Evolutionary conservation across 2,329 filamentous ascomycete genomes (phyloP).

Genomic region (Waltergamsia citrina): DNA sequence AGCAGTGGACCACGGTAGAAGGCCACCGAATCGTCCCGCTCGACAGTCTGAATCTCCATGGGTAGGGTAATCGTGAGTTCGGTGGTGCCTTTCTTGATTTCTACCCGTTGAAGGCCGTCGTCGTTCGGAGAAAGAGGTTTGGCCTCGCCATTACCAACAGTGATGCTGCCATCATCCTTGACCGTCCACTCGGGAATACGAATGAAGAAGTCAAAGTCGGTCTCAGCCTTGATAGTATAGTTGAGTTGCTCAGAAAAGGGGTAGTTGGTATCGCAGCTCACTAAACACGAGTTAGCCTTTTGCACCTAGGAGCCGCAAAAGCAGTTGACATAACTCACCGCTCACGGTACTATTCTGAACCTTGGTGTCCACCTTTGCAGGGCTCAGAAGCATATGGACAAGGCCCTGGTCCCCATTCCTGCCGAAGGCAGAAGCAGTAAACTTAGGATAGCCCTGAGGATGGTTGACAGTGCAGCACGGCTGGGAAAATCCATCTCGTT

Average conservation of each 20-base stretch:
- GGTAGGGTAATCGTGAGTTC: constrained; percentile 8
- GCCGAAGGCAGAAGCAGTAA: constrained; percentile 21
- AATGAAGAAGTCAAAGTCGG: constrained; percentile 12
- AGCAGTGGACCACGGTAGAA: constrained; percentile 29
- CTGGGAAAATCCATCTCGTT: constrained; percentile 7
- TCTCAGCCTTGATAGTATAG: constrained; percentile 14
- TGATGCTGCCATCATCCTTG: background rate
- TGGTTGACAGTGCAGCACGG: constrained; percentile 48
- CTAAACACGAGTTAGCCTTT: constrained; percentile 16
- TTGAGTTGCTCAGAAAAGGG: constrained; percentile 17
- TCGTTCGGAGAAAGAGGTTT: background rate
- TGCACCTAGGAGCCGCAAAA: no score
- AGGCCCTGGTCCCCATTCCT: constrained; percentile 27
- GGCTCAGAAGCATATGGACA: constrained; percentile 35
- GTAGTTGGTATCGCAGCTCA: constrained; percentile 36
- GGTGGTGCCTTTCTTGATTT: constrained; percentile 5
- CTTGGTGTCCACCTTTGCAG: constrained; percentile 24
- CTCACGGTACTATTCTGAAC: constrained; percentile 3
- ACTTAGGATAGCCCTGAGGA: constrained; percentile 43
- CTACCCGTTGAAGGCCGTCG: background rate
- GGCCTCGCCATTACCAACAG: background rate
- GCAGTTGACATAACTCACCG: no score
- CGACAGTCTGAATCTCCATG: constrained; percentile 6
- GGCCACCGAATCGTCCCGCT: constrained; percentile 21
- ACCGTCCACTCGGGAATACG: constrained; percentile 12